These are phyloP conservation scores for Tetracentron sinense DNA, from an alignment of 164 flowering plant species.

Conservation along the genomic window DNA sequence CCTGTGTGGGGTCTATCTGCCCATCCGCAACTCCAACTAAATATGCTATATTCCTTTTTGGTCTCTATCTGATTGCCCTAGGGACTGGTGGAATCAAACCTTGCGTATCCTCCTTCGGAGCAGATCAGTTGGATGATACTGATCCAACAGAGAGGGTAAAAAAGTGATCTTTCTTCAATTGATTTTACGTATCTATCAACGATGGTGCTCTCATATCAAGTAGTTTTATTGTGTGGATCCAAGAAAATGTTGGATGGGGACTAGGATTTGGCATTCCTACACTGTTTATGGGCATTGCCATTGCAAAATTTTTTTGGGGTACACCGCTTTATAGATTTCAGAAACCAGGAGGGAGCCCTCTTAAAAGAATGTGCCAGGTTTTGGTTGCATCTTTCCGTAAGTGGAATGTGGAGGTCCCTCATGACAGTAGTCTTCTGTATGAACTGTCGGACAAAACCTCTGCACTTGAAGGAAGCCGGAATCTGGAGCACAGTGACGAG, in stretches of 20 bases:
- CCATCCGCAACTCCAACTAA: slow-evolving; percentile 67
- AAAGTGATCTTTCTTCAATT: slow-evolving; percentile 85
- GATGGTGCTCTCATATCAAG: slow-evolving; percentile 83
- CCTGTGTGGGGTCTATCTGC: slow-evolving; percentile 56
- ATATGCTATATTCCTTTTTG: slow-evolving; percentile 61
- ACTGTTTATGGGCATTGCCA: slow-evolving; percentile 71
- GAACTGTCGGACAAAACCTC: slow-evolving; percentile 63
- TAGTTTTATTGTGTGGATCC: slow-evolving; percentile 72
- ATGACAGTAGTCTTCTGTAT: slow-evolving; percentile 60
- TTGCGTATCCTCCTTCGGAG: slow-evolving; percentile 89
- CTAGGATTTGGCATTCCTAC: slow-evolving; percentile 91
- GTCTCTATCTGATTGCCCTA: slow-evolving; percentile 79
- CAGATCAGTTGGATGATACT: slow-evolving; percentile 90
- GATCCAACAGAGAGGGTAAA: slow-evolving; percentile 63
- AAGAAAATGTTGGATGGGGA: slow-evolving; percentile 91
- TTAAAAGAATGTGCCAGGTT: slow-evolving; percentile 85
- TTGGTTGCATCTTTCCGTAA: slow-evolving; percentile 67
- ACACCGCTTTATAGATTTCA: slow-evolving; percentile 81
- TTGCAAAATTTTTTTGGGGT: slow-evolving; percentile 67
- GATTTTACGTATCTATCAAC: slow-evolving; percentile 86
- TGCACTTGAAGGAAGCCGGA: slow-evolving; percentile 77
- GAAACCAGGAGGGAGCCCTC: slow-evolving; percentile 87
- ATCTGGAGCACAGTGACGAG: slow-evolving; percentile 71
- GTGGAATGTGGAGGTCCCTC: slow-evolving; percentile 52
- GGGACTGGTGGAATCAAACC: slow-evolving; percentile 92